Evolutionary conservation across 129 eudicot genomes (phyloP).

Genomic region (Scalesia atractyloides): DNA sequence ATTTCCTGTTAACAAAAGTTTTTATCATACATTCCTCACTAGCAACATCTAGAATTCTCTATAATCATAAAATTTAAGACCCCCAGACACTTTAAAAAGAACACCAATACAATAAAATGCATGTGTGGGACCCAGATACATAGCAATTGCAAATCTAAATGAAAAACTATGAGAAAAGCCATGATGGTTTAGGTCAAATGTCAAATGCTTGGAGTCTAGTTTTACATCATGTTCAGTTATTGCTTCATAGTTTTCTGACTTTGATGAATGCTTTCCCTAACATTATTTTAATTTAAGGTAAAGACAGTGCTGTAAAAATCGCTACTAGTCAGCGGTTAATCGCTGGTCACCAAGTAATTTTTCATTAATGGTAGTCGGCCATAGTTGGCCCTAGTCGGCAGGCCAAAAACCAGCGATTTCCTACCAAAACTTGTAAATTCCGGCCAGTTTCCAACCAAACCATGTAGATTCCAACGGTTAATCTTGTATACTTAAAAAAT

Average conservation of each 20-base stretch:
- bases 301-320: too few species aligned
- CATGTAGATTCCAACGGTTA: too few species aligned
- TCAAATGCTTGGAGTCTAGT: slow-evolving; percentile 14
- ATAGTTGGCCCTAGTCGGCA: too few species aligned
- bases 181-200: not conserved
- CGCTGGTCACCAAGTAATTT: too few species aligned
- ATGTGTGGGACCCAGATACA: too few species aligned
- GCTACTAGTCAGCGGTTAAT: too few species aligned
- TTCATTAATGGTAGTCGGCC: too few species aligned
- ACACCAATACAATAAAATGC: not conserved
- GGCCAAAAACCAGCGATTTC: too few species aligned
- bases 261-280: slow-evolving; percentile 6
- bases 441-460: too few species aligned
- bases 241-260: not conserved
- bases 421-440: too few species aligned
- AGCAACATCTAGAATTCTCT: slow-evolving; percentile 12
- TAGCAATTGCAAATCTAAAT: not conserved
- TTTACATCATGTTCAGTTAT: slow-evolving; percentile 13
- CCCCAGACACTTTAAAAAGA: not conserved
- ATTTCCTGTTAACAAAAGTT: not conserved
- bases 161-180: not conserved
- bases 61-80: not conserved
- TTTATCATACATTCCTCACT: not conserved
- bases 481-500: too few species aligned
- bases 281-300: not conserved